These are phyloP conservation scores for Puccinia triticina DNA, from an alignment of 1,284 basidiomycete genomes.

Conservation along the genomic window DNA sequence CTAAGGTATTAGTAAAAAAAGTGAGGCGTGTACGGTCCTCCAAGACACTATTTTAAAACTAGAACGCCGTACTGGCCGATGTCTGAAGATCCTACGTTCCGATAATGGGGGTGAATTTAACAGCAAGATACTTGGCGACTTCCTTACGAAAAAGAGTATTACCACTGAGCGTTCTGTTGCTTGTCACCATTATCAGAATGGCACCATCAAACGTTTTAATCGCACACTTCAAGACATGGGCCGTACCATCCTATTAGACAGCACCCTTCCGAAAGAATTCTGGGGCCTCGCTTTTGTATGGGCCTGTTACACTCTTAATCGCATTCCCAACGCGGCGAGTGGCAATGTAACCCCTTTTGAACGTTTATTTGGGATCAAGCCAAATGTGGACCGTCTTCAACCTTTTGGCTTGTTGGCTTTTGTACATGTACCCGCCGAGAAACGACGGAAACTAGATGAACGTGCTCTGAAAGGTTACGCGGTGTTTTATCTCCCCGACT, in stretches of 20 bases:
- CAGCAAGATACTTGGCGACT: too few species aligned
- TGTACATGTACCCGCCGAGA: not conserved
- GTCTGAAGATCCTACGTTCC: not conserved
- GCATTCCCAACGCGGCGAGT: not conserved
- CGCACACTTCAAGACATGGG: too few species aligned
- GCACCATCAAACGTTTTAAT: not conserved
- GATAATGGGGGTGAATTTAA: too few species aligned
- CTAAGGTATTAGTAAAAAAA: not conserved
- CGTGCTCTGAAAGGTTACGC: not conserved
- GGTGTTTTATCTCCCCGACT: not conserved
- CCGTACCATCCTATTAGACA: not conserved
- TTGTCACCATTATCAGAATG: too few species aligned
- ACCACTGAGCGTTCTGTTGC: too few species aligned
- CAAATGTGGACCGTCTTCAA: not conserved
- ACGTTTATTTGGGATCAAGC: not conserved
- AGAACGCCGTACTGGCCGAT: constrained; percentile 1
- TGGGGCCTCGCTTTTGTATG: constrained; percentile 30
- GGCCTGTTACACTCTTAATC: not conserved
- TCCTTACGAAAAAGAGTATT: too few species aligned
- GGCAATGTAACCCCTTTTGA: not conserved
- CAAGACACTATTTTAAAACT: not conserved
- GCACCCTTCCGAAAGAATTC: constrained; percentile 23
- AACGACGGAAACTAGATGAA: too few species aligned
- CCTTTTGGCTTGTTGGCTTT: not conserved
- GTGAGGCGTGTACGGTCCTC: too few species aligned